phyloP scores from a whole-genome alignment of 768 basidiomycete genomes.

The Sporobolomyces roseus region DNA sequence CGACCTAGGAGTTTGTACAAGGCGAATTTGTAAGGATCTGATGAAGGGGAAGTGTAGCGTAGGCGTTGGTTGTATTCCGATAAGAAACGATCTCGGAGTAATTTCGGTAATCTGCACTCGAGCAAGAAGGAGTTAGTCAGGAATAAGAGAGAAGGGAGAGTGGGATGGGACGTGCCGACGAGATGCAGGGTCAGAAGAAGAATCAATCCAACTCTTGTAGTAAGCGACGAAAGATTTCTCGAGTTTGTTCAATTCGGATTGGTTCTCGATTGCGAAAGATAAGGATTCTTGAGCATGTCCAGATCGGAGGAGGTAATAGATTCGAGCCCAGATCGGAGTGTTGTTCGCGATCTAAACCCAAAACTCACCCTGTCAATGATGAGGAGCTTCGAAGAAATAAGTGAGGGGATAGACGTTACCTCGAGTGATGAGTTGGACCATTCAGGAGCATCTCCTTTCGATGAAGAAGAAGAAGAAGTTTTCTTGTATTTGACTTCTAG shows the following conservation, averaged over 20 bases:
- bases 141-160: background rate
- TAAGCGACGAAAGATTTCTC: slow-evolving; percentile 78
- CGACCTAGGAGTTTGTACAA: slow-evolving; percentile 93
- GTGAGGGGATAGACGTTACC: slow-evolving; percentile 53
- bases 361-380: background rate
- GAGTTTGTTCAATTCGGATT: slow-evolving; percentile 63
- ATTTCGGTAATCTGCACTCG: slow-evolving; percentile 46
- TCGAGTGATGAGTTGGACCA: slow-evolving; percentile 81
- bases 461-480: too few relatives aligned
- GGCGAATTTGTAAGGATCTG: slow-evolving; percentile 93
- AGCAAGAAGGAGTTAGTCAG: too few relatives aligned
- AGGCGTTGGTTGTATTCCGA: slow-evolving; percentile 64
- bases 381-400: too few relatives aligned
- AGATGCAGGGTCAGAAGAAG: slow-evolving; percentile 72
- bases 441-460: slow-evolving; percentile 65
- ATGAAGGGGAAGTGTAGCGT: slow-evolving; percentile 70
- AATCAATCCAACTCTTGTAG: slow-evolving; percentile 78
- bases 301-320: slow-evolving; percentile 86
- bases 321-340: slow-evolving; percentile 84
- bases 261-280: slow-evolving; percentile 65
- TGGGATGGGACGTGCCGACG: slow-evolving; percentile 55
- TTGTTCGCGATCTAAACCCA: slow-evolving; percentile 68
- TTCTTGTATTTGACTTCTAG: slow-evolving; percentile 73
- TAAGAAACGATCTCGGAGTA: slow-evolving; percentile 61
- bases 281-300: slow-evolving; percentile 79